Conservation (phyloP, 371 early-diverging fungal genomes). For the Actinomucor elegans region DNA sequence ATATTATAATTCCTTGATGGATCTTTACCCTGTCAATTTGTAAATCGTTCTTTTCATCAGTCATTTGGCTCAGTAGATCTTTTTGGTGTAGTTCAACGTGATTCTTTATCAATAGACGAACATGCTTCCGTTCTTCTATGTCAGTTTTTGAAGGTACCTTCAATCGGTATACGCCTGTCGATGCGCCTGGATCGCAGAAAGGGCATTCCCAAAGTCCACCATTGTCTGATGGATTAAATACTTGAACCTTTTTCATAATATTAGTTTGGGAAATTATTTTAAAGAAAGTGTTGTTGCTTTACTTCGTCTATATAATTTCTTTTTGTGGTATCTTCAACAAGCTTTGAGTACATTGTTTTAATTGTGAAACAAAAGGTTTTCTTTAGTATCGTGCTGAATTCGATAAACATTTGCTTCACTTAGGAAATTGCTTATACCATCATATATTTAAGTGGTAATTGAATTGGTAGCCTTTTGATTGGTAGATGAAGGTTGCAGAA, state of each 20-base stretch:
- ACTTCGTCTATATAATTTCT: constrained; percentile 10
- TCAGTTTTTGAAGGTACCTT: background rate
- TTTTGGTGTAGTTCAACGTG: constrained; percentile 19
- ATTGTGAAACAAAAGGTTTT: no score
- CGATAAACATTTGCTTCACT: no score
- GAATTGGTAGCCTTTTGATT: no score
- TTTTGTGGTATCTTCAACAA: constrained; percentile 4
- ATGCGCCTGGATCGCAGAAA: constrained; percentile 9
- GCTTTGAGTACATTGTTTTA: constrained; percentile 6
- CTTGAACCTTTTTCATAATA: background rate
- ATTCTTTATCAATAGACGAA: constrained; percentile 3
- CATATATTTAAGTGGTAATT: no score
- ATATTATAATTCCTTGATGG: no score
- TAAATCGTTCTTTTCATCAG: background rate
- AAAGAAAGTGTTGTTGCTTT: background rate
- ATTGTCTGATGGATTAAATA: background rate
- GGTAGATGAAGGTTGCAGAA: no score
- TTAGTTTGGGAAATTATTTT: background rate
- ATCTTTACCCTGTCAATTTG: background rate
- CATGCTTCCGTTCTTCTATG: background rate
- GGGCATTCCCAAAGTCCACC: constrained; percentile 15
- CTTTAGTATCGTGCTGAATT: no score
- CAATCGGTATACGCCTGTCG: constrained; percentile 1
- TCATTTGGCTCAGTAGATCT: constrained; percentile 1
- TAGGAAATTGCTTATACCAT: no score